Evolutionary conservation across 805 yeast genomes (phyloP).

Genomic region (Saccharomycopsis babjevae): DNA sequence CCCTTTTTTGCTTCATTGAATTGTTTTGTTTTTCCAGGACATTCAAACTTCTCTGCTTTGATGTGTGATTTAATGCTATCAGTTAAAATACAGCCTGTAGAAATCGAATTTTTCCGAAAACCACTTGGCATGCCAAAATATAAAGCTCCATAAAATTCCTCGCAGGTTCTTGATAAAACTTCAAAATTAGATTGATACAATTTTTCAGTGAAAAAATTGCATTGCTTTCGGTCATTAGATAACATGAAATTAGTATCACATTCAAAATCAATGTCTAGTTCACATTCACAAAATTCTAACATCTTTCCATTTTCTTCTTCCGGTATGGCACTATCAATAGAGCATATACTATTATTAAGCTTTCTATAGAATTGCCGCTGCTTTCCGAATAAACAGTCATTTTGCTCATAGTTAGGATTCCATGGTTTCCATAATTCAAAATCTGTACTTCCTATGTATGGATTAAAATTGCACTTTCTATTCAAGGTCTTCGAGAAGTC

Average conservation of each 20-base stretch:
- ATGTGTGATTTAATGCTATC: constrained; percentile 55
- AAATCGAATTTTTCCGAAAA: constrained; percentile 71
- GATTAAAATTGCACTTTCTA: constrained; percentile 10
- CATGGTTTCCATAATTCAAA: constrained; percentile 56
- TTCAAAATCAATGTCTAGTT: constrained; percentile 73
- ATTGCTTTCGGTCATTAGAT: constrained; percentile 31
- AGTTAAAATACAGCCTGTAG: constrained; percentile 73
- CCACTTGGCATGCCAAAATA: constrained; percentile 91
- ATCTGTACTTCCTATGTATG: constrained; percentile 31
- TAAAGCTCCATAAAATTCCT: constrained; percentile 35
- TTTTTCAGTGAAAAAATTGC: constrained; percentile 54
- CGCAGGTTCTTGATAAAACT: constrained; percentile 55
- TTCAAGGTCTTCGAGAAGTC: constrained; percentile 45
- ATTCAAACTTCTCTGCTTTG: constrained; percentile 34
- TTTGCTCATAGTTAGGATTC: constrained; percentile 31
- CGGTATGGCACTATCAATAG: constrained; percentile 32
- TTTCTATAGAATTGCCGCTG: constrained; percentile 49
- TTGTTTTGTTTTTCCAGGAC: constrained; percentile 77
- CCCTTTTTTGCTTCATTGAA: constrained; percentile 30
- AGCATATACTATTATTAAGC: constrained; percentile 50
- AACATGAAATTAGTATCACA: constrained; percentile 77
- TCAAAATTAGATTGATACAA: constrained; percentile 52
- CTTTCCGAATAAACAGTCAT: constrained; percentile 61
- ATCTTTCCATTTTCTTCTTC: constrained; percentile 24
- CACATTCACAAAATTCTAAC: constrained; percentile 64